Evolutionary conservation across 2,329 filamentous ascomycete species (phyloP), one percentile per base, ranked within the genome.

Genomic region (Escovopsis weberi): DNA sequence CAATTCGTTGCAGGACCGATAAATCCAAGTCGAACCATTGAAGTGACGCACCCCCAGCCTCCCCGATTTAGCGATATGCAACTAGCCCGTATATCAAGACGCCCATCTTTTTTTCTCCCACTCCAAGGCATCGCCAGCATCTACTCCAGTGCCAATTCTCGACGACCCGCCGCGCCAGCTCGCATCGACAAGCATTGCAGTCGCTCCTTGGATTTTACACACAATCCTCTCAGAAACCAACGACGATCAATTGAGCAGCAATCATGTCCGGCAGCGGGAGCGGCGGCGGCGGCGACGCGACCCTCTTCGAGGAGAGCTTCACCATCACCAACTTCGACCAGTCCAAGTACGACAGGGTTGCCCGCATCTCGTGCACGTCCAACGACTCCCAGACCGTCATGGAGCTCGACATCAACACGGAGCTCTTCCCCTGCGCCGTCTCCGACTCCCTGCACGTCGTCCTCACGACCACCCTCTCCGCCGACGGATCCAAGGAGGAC

Each of bases 241-340:
- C 15, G 15, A 15, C 15, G 15, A 15, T 15, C 15, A 15, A 15
- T 15, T 15, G 15, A 15, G 15, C 15, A 15, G 15, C 15, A 15
- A 15, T 15, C 15, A 45, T 45, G 43, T 45, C 43, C 28, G 28
- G 28, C 28, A 30, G 28, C 28, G 10, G 47, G 15, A 35, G 30
- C 48, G 63, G 66, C 53, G 70, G 66, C 51, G 78, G 85, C 64
- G 81, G 83, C 52, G 89, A 96, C 67, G 81, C 88, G 45, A 82
- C 91, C 56, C 84, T 96, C 63, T 94, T 93, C 67, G 87, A 95
- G 66, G 87, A 94, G 59, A 81, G 77, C 55, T 95, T 96, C 74
- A 83, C 75, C 47, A 73, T 96, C 55, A 89, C 78, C 52, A 66
- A 75, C 43, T 69, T 86, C 60, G 84, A 94, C 67, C 74, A 80